Conservation (phyloP, 2,329 filamentous ascomycete species). For the Podosphaera xanthii region DNA sequence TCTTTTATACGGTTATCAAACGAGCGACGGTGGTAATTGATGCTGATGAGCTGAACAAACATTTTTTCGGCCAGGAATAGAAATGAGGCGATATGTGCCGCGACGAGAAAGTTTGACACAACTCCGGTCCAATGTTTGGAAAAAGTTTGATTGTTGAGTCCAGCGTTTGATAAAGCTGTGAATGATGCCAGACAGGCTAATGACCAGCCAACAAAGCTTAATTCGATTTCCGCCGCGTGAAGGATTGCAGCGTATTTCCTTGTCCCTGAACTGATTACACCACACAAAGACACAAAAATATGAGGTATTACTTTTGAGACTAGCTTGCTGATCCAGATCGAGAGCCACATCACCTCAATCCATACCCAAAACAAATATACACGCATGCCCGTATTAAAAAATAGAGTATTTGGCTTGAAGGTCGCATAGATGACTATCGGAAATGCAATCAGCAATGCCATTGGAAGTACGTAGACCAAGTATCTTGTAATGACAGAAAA, state of each 20-base stretch:
- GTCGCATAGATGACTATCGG: constrained; percentile 29
- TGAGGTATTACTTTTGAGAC: constrained; percentile 35
- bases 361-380: constrained; percentile 42
- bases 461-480: constrained; percentile 41
- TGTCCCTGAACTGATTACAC: constrained; percentile 45
- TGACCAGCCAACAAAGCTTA: constrained; percentile 48
- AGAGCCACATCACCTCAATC: constrained; percentile 45
- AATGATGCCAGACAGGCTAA: constrained; percentile 40
- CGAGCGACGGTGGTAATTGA: constrained; percentile 67
- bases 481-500: constrained; percentile 43
- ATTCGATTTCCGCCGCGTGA: constrained; percentile 37
- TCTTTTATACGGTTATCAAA: constrained; percentile 68
- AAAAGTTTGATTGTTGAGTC: constrained; percentile 5
- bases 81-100: constrained; percentile 42
- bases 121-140: constrained; percentile 27
- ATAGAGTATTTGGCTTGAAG: constrained; percentile 9
- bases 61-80: constrained; percentile 57
- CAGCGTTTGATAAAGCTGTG: constrained; percentile 25
- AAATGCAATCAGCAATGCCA: constrained; percentile 35
- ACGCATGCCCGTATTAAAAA: constrained; percentile 20
- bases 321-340: constrained; percentile 44
- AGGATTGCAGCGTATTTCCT: constrained; percentile 48
- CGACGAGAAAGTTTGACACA: constrained; percentile 41
- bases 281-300: constrained; percentile 44
- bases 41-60: constrained; percentile 61